Conservation (phyloP, 2,329 filamentous ascomycete genomes). For the Hypoxylon sp. region DNA sequence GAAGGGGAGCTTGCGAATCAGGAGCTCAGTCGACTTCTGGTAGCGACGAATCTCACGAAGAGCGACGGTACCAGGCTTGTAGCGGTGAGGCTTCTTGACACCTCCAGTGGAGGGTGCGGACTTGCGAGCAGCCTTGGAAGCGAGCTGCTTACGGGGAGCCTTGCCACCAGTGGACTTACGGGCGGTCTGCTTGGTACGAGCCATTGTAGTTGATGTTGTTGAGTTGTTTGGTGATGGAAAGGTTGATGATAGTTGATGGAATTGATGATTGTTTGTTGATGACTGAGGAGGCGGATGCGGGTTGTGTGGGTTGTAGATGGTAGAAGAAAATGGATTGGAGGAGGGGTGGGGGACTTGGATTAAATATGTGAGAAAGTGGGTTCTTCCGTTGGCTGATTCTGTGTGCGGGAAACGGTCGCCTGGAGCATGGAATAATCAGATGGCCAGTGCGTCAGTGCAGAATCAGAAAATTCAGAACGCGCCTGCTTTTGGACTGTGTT, state of each 20-base stretch:
- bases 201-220: slow-evolving; percentile 65
- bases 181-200: slow-evolving; percentile 77
- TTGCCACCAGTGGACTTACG: slow-evolving; percentile 86
- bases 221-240: slow-evolving; percentile 51
- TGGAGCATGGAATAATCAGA: slow-evolving; percentile 26
- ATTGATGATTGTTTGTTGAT: slow-evolving; percentile 51
- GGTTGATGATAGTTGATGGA: slow-evolving; percentile 49
- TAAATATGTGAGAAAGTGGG: slow-evolving; percentile 53
- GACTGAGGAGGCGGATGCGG: slow-evolving; percentile 47
- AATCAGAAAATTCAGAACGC: slow-evolving; percentile 40
- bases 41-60: slow-evolving; percentile 98
- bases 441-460: slow-evolving; percentile 45
- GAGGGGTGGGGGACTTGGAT: slow-evolving; percentile 50
- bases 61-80: slow-evolving; percentile 95
- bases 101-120: slow-evolving; percentile 95
- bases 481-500: slow-evolving; percentile 37
- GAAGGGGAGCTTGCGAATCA: slow-evolving; percentile 98
- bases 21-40: slow-evolving; percentile 96
- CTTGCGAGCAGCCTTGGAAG: slow-evolving; percentile 99
- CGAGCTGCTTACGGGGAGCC: slow-evolving; percentile 94
- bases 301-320: slow-evolving; percentile 50
- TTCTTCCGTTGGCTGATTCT: slow-evolving; percentile 53
- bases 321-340: slow-evolving; percentile 48
- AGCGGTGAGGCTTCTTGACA: slow-evolving; percentile 95
- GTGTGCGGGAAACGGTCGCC: slow-evolving; percentile 31